phyloP scores from a whole-genome alignment of 371 early-diverging fungal genomes.

The Apophysomyces sp. region DNA sequence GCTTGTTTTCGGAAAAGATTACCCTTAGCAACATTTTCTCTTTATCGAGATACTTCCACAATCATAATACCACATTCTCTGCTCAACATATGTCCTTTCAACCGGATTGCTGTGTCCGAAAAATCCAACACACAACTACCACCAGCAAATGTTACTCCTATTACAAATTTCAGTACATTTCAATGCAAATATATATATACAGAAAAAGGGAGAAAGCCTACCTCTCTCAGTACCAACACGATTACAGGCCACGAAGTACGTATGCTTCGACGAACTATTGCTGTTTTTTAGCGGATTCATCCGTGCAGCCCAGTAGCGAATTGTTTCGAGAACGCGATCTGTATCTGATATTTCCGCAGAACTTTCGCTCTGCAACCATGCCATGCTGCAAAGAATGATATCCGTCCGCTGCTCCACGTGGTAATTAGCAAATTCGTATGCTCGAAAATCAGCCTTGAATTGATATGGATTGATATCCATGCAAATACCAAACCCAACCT shows the following conservation, averaged over 20 bases:
- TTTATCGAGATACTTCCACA: conserved; percentile 14
- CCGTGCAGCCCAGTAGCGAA: conserved; percentile 65
- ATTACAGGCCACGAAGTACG: conserved; percentile 60
- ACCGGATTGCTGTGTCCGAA: conserved; percentile 11
- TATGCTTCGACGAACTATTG: background rate
- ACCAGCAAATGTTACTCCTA: conserved; percentile 53
- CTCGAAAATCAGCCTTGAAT: conserved; percentile 62
- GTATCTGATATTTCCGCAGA: background rate
- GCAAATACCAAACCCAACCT: conserved; percentile 78
- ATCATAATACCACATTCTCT: conserved; percentile 43
- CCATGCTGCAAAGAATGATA: conserved; percentile 65
- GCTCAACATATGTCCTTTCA: conserved; percentile 32
- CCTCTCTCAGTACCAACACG: conserved; percentile 65
- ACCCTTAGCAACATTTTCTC: too few species aligned
- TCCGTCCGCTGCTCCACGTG: conserved; percentile 47
- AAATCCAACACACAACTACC: conserved; percentile 51
- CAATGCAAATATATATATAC: background rate
- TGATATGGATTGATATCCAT: conserved; percentile 83
- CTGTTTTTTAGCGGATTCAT: conserved; percentile 41
- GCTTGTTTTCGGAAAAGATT: too few species aligned
- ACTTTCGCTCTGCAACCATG: conserved; percentile 58
- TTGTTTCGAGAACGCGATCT: conserved; percentile 20
- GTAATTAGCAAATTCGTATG: conserved; percentile 70
- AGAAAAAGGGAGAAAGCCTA: background rate
- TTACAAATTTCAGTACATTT: background rate